These are phyloP conservation scores for Colletotrichum sp. DNA, from an alignment of 2,329 filamentous ascomycete genomes.

Conservation along the genomic window DNA sequence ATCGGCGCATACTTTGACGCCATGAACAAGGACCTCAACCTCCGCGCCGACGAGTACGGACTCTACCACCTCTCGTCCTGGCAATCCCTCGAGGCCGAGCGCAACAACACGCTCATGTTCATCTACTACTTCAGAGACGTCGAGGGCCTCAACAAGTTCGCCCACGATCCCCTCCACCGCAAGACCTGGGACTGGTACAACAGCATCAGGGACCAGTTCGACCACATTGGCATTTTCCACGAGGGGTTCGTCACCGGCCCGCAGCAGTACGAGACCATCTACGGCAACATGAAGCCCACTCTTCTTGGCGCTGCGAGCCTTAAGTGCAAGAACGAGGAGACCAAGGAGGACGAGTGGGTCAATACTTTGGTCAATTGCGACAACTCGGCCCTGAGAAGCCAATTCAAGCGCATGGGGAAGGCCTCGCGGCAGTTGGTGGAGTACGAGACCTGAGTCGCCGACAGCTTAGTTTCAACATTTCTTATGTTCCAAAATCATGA, in stretches of 20 bases:
- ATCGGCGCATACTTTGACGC: conserved; percentile 39
- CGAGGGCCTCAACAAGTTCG: conserved; percentile 56
- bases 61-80: conserved; percentile 50
- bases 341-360: conserved; percentile 32
- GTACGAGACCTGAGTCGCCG: neutral
- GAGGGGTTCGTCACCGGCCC: conserved; percentile 54
- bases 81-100: conserved; percentile 37
- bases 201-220: conserved; percentile 33
- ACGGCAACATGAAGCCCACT: conserved; percentile 46
- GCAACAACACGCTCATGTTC: conserved; percentile 42
- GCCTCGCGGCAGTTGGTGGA: neutral
- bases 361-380: conserved; percentile 36
- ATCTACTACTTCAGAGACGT: conserved; percentile 57
- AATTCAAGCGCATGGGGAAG: conserved; percentile 34
- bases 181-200: conserved; percentile 54
- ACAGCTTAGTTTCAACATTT: neutral
- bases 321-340: conserved; percentile 21
- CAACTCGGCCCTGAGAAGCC: conserved; percentile 36
- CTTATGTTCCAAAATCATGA: neutral
- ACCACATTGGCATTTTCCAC: conserved; percentile 57
- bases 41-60: conserved; percentile 47
- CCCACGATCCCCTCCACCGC: conserved; percentile 52
- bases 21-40: conserved; percentile 40
- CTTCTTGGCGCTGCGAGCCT: conserved; percentile 37
- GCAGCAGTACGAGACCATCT: conserved; percentile 56